These are phyloP conservation scores for Leccinellum albellum DNA, from an alignment of 768 basidiomycete species.

Conservation along the genomic window DNA sequence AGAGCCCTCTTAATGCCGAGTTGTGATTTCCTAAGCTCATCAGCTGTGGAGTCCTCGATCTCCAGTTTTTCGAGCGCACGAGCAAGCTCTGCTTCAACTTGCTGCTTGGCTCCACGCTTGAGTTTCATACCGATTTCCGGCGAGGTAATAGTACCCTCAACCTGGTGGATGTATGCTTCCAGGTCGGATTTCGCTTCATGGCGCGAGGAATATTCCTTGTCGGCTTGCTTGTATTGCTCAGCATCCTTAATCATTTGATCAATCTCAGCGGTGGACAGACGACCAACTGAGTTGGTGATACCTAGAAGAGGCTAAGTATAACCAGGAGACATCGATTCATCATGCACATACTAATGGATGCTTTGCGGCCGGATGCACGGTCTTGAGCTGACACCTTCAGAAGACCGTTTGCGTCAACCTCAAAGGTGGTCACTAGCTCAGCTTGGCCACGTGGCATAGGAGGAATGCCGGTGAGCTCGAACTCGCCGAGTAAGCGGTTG, in stretches of 20 bases:
- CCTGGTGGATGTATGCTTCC: slow-evolving; percentile 96
- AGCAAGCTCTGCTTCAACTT: slow-evolving; percentile 96
- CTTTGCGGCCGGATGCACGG: slow-evolving; percentile 98
- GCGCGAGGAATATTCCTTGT: slow-evolving; percentile 97
- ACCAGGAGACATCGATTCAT: background rate
- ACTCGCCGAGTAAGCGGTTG: slow-evolving; percentile 98
- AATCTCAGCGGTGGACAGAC: slow-evolving; percentile 95
- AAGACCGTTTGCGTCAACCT: slow-evolving; percentile 99
- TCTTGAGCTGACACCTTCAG: slow-evolving; percentile 98
- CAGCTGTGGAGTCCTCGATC: slow-evolving; percentile 89
- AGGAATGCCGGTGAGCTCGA: slow-evolving; percentile 97
- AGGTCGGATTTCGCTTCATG: slow-evolving; percentile 99
- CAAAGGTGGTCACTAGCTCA: slow-evolving; percentile 98
- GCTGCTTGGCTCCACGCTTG: slow-evolving; percentile 92
- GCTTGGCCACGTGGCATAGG: slow-evolving; percentile 99
- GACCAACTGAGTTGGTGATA: slow-evolving; percentile 99
- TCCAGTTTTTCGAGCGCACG: slow-evolving; percentile 98
- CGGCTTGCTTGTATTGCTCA: slow-evolving; percentile 92
- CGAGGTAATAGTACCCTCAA: slow-evolving; percentile 92
- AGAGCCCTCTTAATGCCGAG: slow-evolving; percentile 93
- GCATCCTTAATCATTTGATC: slow-evolving; percentile 99
- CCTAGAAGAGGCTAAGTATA: slow-evolving; percentile 39
- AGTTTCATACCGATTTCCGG: slow-evolving; percentile 98
- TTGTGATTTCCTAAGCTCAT: slow-evolving; percentile 95
- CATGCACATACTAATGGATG: slow-evolving; percentile 78